These are phyloP conservation scores for Spiraea crenata DNA, from an alignment of 331 rosid genomes.

Conservation along the genomic window DNA sequence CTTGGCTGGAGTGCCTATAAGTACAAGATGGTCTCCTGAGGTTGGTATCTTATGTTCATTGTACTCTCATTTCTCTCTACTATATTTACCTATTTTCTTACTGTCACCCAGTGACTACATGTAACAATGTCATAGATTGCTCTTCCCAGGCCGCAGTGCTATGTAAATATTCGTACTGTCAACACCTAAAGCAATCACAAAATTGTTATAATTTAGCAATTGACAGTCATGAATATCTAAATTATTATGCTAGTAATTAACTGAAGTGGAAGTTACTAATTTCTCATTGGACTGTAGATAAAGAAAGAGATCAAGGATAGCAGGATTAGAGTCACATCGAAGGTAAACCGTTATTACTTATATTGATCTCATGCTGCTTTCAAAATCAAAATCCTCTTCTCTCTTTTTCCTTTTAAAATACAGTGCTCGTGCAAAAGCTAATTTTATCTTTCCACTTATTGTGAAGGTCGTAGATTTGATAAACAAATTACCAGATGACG, in stretches of 20 bases:
- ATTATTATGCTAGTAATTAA: not conserved
- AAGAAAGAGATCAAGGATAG: conserved; percentile 92
- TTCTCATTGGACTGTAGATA: conserved; percentile 46
- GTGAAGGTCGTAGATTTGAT: conserved; percentile 77
- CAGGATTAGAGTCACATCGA: conserved; percentile 85
- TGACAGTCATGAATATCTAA: not conserved
- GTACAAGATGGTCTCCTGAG: conserved; percentile 96
- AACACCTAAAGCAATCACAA: not conserved
- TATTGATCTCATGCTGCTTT: not conserved
- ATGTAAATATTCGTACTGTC: not conserved
- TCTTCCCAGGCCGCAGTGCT: not conserved
- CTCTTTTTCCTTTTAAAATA: conserved; percentile 12
- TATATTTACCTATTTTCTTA: conserved; percentile 2
- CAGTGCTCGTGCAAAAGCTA: not conserved
- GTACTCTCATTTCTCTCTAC: conserved; percentile 2
- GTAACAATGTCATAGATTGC: not conserved
- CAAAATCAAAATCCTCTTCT: not conserved
- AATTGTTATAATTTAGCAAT: not conserved
- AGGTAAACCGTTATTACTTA: conserved; percentile 47
- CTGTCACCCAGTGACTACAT: conserved; percentile 1
- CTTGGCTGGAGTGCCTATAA: conserved; percentile 94
- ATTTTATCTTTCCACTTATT: conserved; percentile 32
- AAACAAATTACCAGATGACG: conserved; percentile 67
- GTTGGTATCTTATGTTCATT: conserved; percentile 39
- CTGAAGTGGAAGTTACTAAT: not conserved